Evolutionary conservation across 176 grass and related monocot genomes (phyloP).

Genomic region (Sorghum bicolor): Sorghum_bicolor_NCBIv3 NC_012872.2:4618501-4619000

Average conservation of each 20-base stretch:
- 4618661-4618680: no score
- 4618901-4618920: neutral
- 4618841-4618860: neutral
- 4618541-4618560: no score
- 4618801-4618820: neutral
- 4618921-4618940: neutral
- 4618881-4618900: neutral
- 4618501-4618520: no score
- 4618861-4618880: neutral
- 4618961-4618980: neutral
- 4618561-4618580: no score
- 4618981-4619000: neutral
- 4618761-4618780: neutral
- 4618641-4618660: no score
- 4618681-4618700: neutral
- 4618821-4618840: constrained; percentile 18
- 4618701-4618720: neutral
- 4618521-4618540: no score
- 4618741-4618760: neutral
- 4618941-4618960: constrained; percentile 14
- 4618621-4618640: no score
- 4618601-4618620: no score
- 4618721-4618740: neutral
- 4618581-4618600: no score
- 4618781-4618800: neutral